phyloP scores from a whole-genome alignment of 2,329 filamentous ascomycete genomes.

The Xylariaceae sp. region DNA sequence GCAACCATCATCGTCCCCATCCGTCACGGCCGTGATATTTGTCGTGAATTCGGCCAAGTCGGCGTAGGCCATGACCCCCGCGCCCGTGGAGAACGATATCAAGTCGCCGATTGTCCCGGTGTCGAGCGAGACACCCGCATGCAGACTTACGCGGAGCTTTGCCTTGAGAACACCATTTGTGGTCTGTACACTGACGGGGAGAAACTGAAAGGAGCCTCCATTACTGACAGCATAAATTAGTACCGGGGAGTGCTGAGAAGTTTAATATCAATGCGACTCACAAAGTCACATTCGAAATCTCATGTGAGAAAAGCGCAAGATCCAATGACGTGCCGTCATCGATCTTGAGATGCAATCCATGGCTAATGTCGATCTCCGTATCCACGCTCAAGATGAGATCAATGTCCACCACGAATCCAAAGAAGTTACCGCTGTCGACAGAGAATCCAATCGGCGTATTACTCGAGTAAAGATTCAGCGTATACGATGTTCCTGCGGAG shows the following conservation, averaged over 20 bases:
- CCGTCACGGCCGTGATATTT: constrained; percentile 40
- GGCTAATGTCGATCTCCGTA: constrained; percentile 44
- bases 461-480: constrained; percentile 44
- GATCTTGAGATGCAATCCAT: constrained; percentile 50
- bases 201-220: constrained; percentile 50
- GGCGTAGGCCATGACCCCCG: constrained; percentile 45
- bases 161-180: constrained; percentile 41
- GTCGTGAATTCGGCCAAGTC: constrained; percentile 51
- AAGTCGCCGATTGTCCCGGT: constrained; percentile 23
- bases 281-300: constrained; percentile 45
- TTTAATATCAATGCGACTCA: constrained; percentile 34
- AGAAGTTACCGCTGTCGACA: constrained; percentile 35
- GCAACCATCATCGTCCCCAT: constrained; percentile 36
- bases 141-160: constrained; percentile 42
- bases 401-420: constrained; percentile 45
- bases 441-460: constrained; percentile 40
- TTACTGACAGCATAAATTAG: constrained; percentile 33
- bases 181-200: constrained; percentile 47
- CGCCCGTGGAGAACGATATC: constrained; percentile 36
- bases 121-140: constrained; percentile 37
- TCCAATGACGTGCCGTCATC: constrained; percentile 46
- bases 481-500: constrained; percentile 40
- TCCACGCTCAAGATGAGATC: constrained; percentile 49
- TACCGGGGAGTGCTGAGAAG: neutral
- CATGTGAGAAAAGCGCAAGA: constrained; percentile 45